These are phyloP conservation scores for Ricinus communis DNA, from an alignment of 345 rosid species.

Conservation along the genomic window DNA sequence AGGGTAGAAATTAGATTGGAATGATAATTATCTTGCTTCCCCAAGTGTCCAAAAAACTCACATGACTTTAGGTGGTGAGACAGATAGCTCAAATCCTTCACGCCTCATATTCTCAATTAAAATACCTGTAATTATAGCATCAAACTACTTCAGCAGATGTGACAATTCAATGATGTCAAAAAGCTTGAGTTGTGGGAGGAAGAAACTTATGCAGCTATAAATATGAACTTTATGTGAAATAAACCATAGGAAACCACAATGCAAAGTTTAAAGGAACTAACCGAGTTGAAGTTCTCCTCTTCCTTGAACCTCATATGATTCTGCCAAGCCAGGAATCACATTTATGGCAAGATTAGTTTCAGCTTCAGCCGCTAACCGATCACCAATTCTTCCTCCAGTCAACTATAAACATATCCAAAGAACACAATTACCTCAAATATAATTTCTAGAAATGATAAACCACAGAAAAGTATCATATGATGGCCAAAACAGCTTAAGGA, in stretches of 20 bases:
- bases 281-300: constrained; percentile 99
- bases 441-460: background rate
- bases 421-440: constrained; percentile 19
- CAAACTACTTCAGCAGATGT: constrained; percentile 17
- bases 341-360: constrained; percentile 98
- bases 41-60: constrained; percentile 41
- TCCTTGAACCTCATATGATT: constrained; percentile 94
- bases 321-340: constrained; percentile 83
- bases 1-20: constrained; percentile 4
- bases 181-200: background rate
- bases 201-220: background rate
- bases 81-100: constrained; percentile 93
- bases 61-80: constrained; percentile 99
- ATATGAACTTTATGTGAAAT: background rate
- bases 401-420: constrained; percentile 47
- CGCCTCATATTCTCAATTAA: constrained; percentile 98
- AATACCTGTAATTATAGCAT: constrained; percentile 57
- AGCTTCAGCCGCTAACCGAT: constrained; percentile 85
- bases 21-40: constrained; percentile 3
- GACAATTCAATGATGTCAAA: background rate
- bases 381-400: constrained; percentile 92
- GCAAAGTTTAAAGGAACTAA: constrained; percentile 35
- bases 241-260: background rate
- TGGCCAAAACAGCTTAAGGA: background rate
- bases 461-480: background rate